Percentiles rank a stretch among this genome's conserved stretches.
These are phyloP conservation scores for Ophiostoma montium DNA, from an alignment of 2,329 filamentous ascomycete genomes.

Conservation along the genomic window DNA sequence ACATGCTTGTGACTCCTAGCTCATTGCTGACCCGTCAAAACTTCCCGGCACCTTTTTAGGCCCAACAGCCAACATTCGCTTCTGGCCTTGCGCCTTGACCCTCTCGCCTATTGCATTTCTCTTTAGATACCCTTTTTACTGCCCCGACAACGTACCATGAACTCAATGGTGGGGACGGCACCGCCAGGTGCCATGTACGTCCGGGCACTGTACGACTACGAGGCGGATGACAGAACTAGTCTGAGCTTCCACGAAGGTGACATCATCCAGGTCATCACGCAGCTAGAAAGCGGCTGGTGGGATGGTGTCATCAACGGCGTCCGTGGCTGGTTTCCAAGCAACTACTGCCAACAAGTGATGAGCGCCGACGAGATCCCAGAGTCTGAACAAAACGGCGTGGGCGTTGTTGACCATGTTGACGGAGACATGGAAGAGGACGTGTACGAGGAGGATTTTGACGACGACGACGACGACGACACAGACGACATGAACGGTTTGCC, in stretches of 20 bases:
- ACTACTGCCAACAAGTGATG: slow-evolving; percentile 84
- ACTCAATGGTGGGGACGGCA: slow-evolving; percentile 40
- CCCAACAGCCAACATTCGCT: neutral
- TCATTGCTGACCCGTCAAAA: slow-evolving; percentile 21
- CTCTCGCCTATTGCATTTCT: neutral
- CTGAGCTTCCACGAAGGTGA: slow-evolving; percentile 94
- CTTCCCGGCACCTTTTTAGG: neutral
- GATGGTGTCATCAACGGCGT: slow-evolving; percentile 95
- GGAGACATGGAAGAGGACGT: slow-evolving; percentile 56
- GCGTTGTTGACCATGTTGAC: slow-evolving; percentile 38
- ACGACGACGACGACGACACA: slow-evolving; percentile 44
- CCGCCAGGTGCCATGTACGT: slow-evolving; percentile 70
- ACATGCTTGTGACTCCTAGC: slow-evolving; percentile 41
- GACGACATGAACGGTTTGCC: slow-evolving; percentile 37
- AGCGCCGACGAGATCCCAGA: slow-evolving; percentile 60
- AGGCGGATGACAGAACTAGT: slow-evolving; percentile 92
- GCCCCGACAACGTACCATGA: slow-evolving; percentile 29
- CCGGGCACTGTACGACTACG: slow-evolving; percentile 92
- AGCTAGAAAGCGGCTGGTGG: slow-evolving; percentile 98
- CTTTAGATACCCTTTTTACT: neutral
- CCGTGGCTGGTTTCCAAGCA: slow-evolving; percentile 97
- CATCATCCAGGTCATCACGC: slow-evolving; percentile 95
- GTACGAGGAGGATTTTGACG: slow-evolving; percentile 53
- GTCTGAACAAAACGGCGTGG: slow-evolving; percentile 37
- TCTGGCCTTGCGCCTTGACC: neutral